Evolutionary conservation across 2,329 filamentous ascomycete genomes (phyloP).

Genomic region (Monilinia aucupariae): DNA sequence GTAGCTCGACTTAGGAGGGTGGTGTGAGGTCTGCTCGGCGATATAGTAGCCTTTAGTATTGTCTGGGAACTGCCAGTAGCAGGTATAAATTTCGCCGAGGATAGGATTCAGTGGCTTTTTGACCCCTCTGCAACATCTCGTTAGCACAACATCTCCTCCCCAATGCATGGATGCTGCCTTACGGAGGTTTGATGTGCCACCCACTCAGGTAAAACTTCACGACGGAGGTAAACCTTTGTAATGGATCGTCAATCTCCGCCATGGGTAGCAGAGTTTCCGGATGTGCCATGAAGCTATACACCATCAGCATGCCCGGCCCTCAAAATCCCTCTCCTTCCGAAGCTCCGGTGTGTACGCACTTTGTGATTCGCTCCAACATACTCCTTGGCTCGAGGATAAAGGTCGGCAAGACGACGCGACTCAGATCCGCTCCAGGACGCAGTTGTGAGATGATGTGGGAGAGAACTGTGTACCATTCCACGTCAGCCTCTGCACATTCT

Average conservation of each 20-base stretch:
- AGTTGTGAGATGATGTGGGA: slow-evolving; percentile 96
- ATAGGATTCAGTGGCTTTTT: slow-evolving; percentile 98
- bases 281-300: slow-evolving; percentile 91
- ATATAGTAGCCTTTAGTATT: slow-evolving; percentile 89
- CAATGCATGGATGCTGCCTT: slow-evolving; percentile 36
- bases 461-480: slow-evolving; percentile 58
- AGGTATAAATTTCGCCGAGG: slow-evolving; percentile 87
- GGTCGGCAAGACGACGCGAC: slow-evolving; percentile 87
- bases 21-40: slow-evolving; percentile 94
- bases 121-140: slow-evolving; percentile 60
- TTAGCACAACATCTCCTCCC: not conserved
- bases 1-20: slow-evolving; percentile 97
- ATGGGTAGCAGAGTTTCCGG: slow-evolving; percentile 91
- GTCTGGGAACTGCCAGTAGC: slow-evolving; percentile 90
- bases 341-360: slow-evolving; percentile 53
- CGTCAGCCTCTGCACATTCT: slow-evolving; percentile 19
- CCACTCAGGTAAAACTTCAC: slow-evolving; percentile 98
- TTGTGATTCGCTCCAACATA: slow-evolving; percentile 98
- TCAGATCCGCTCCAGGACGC: slow-evolving; percentile 89
- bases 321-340: not conserved
- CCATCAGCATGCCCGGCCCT: slow-evolving; percentile 22
- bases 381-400: slow-evolving; percentile 97
- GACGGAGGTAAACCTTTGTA: slow-evolving; percentile 85
- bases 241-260: slow-evolving; percentile 78
- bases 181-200: slow-evolving; percentile 98